Base-by-base conservation (phyloP, 2,329 filamentous ascomycete species). In the Coniosporium tulheliwenetii region DNA sequence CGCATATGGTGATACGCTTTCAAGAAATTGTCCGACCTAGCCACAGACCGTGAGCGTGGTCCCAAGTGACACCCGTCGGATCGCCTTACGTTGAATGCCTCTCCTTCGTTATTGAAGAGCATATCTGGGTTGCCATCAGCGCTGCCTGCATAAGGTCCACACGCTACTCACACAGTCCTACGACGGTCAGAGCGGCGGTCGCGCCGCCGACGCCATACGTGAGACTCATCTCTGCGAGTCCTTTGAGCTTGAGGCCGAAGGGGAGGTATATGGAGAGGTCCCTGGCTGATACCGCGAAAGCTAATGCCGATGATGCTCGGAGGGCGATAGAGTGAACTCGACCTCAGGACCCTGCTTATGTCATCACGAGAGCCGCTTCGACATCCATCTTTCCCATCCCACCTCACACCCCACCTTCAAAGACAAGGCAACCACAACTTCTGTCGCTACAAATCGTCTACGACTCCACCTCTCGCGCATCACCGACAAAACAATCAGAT, bases 21-120 rank as follows among this genome's bases (percentile, higher is more conserved):
- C 86, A 63, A 98, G 78, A 61, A 96, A 96, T 60, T 80, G 79
- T 62, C 93, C 93, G 62, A 96, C 75, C 81, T 86, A 59, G 49
- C 30, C 4, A 15, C 10, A 14, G 4, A 38, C 43, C 46, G 42
- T 53, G 57, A 52, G 58, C 50, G 42, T 50, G 30, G 10, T 31
- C 36, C 36, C 49, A 35, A 43, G 35, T 30, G 39, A 13, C 37
- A 37, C 37, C 31, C 36, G 40, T 30, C 15, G n/a, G 26, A 34
- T 19, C 26, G 39, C 57, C 76, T 46, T 74, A 86, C 85, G 67
- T 98, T 93, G 68, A 98, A 98, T 44, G 81, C 71, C 72, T 98
- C 89, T 59, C 93, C 91, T 62, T 84, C 86, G 58, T 85, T 86
- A 57, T 91, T 93, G 61, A 98, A 95, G 61, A 98, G 85, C 85